phyloP scores from a whole-genome alignment of 2,329 filamentous ascomycete genomes.

The Neonectria magnoliae region DNA sequence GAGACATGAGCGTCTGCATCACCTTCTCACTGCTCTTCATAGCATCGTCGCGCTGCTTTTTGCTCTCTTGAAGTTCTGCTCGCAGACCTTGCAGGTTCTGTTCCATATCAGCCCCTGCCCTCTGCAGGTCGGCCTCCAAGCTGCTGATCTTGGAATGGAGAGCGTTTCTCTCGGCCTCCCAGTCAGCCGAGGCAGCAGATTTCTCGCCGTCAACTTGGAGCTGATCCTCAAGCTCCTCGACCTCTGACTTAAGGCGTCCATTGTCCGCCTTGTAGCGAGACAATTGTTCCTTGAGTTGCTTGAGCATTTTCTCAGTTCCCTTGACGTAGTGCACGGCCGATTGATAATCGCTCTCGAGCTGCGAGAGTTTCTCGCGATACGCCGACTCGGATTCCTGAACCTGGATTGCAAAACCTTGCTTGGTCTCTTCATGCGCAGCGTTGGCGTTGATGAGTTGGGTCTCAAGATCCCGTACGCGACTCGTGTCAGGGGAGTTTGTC shows the following conservation, averaged over 20 bases:
- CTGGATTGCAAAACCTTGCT: conserved; percentile 78
- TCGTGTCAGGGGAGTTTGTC: conserved; percentile 82
- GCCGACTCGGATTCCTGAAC: conserved; percentile 87
- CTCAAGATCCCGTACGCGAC: conserved; percentile 85
- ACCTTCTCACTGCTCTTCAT: conserved; percentile 64
- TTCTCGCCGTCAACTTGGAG: conserved; percentile 49
- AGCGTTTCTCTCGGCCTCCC: conserved; percentile 77
- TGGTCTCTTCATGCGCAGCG: conserved; percentile 87
- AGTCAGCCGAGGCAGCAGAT: conserved; percentile 64
- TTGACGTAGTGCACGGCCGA: conserved; percentile 98
- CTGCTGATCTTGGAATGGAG: conserved; percentile 75
- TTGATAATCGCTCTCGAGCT: conserved; percentile 96
- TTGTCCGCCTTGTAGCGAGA: conserved; percentile 91
- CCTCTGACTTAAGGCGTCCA: conserved; percentile 80
- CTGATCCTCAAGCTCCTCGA: conserved; percentile 73
- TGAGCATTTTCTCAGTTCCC: conserved; percentile 98
- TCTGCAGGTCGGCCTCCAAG: conserved; percentile 75
- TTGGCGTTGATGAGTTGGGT: conserved; percentile 82
- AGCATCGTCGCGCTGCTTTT: conserved; percentile 76
- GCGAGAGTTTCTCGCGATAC: conserved; percentile 92
- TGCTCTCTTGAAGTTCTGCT: conserved; percentile 72
- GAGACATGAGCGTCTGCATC: conserved; percentile 65
- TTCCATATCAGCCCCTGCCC: conserved; percentile 75
- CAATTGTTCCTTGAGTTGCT: conserved; percentile 98
- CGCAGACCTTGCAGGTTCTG: conserved; percentile 74